These are phyloP conservation scores for Stentor coeruleus DNA, from an alignment of 73 alveolate species.

Conservation along the genomic window DNA sequence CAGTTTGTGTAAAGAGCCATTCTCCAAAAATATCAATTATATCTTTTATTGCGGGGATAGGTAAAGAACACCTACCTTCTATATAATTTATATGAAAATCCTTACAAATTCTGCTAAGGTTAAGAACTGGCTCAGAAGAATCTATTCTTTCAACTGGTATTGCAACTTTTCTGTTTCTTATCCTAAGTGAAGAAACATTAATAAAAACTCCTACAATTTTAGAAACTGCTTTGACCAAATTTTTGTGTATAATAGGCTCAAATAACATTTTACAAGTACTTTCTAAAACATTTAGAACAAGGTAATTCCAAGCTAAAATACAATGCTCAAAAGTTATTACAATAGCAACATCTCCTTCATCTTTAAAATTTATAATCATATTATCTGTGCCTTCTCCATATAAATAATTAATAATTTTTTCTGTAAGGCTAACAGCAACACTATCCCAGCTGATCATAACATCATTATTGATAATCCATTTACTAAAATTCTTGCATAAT, in stretches of 20 bases:
- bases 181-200: background rate
- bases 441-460: background rate
- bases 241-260: background rate
- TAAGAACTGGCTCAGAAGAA: background rate
- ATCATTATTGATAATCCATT: background rate
- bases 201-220: background rate
- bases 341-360: background rate
- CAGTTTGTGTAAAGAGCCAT: background rate
- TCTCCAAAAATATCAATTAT: conserved; percentile 9
- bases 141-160: background rate
- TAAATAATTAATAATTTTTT: background rate
- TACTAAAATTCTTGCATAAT: background rate
- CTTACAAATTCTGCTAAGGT: background rate
- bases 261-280: background rate
- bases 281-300: background rate
- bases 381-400: conserved; percentile 12
- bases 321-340: background rate
- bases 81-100: background rate
- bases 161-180: background rate
- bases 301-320: background rate
- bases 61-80: background rate
- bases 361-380: background rate
- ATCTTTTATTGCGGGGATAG: background rate
- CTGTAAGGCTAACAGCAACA: conserved; percentile 11
- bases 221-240: background rate